Evolutionary conservation across 2,329 filamentous ascomycete genomes (phyloP).

Genomic region (Colletotrichum lini): DNA sequence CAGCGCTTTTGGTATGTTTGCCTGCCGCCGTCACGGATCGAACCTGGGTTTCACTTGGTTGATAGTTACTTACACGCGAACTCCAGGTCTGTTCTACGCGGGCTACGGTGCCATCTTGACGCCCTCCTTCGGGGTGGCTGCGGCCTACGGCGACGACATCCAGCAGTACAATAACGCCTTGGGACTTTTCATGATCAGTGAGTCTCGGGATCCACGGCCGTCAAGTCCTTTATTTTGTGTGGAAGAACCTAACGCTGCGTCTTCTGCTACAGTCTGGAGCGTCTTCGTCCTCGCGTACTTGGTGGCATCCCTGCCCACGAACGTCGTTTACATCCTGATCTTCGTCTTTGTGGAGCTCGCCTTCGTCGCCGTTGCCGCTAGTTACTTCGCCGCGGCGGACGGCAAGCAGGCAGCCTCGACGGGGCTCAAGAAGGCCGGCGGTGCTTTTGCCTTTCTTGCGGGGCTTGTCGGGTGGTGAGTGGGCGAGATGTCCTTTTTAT

Average conservation of each 20-base stretch:
- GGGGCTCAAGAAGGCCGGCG: slow-evolving; percentile 45
- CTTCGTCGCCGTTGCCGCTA: slow-evolving; percentile 45
- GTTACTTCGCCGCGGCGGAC: slow-evolving; percentile 48
- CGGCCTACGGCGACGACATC: slow-evolving; percentile 46
- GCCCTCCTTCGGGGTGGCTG: slow-evolving; percentile 46
- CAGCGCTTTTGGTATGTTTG: slow-evolving; percentile 63
- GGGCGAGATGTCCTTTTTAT: too few species aligned
- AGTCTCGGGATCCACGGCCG: background rate
- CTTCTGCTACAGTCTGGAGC: slow-evolving; percentile 44
- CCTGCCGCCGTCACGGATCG: too few species aligned
- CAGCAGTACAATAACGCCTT: slow-evolving; percentile 47
- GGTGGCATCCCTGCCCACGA: slow-evolving; percentile 46
- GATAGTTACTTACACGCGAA: background rate
- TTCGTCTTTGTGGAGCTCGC: slow-evolving; percentile 46
- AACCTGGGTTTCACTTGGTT: background rate
- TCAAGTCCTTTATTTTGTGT: too few species aligned
- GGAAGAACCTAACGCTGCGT: background rate
- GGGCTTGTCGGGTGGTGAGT: slow-evolving; percentile 47
- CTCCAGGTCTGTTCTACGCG: slow-evolving; percentile 47
- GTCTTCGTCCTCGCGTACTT: slow-evolving; percentile 47
- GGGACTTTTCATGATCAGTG: slow-evolving; percentile 47
- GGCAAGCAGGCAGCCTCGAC: slow-evolving; percentile 40
- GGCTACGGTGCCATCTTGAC: slow-evolving; percentile 47
- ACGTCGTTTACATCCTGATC: slow-evolving; percentile 47
- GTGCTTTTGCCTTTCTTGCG: slow-evolving; percentile 47